Conservation (phyloP, 148 eudicot species). For the Fagopyrum homotropicum region DNA sequence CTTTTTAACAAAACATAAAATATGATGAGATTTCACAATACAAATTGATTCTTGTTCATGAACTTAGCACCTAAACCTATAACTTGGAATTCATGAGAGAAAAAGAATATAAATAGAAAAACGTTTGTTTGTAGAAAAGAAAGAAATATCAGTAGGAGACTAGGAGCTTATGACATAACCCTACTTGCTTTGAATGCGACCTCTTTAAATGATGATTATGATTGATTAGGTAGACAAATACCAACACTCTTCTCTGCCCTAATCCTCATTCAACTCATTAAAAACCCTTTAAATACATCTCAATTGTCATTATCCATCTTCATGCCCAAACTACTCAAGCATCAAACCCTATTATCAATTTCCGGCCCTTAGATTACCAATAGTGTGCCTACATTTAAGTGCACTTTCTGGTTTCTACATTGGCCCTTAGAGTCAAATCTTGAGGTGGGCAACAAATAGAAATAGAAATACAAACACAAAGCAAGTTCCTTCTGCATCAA, state of each 20-base stretch:
- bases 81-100: no score
- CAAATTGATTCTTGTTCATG: neutral
- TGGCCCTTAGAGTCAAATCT: no score
- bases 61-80: neutral
- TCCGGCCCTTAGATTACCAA: neutral
- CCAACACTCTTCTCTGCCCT: neutral
- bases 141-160: no score
- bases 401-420: no score
- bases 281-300: neutral
- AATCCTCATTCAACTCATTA: neutral
- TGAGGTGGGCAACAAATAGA: no score
- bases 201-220: neutral
- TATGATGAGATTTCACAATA: no score
- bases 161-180: neutral
- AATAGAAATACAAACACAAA: no score
- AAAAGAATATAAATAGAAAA: no score
- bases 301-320: neutral
- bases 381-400: neutral
- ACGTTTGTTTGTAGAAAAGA: no score
- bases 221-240: slow-evolving; percentile 3
- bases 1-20: no score
- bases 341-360: neutral
- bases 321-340: neutral
- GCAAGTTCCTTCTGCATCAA: neutral
- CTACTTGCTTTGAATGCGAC: neutral